Evolutionary conservation across 371 early-diverging fungal genomes (phyloP).

Genomic region (Synchytrium microbalum): DNA sequence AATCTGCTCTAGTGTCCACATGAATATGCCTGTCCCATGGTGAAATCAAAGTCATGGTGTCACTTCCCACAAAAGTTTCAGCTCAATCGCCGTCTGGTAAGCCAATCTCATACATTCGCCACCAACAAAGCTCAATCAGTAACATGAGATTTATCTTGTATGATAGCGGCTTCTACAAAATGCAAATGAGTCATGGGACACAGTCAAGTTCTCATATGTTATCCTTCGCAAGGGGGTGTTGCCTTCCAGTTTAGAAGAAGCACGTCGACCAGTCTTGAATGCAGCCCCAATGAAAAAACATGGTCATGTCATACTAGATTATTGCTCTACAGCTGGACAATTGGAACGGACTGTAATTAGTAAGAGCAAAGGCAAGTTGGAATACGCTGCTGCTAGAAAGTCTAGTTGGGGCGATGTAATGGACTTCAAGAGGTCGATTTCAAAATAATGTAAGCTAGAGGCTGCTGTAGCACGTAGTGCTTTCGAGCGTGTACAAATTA

Average conservation of each 20-base stretch:
- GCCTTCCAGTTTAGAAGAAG: slow-evolving; percentile 2
- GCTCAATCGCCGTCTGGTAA: slow-evolving; percentile 55
- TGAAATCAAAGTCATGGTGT: slow-evolving; percentile 57
- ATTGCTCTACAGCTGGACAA: slow-evolving; percentile 13
- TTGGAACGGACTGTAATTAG: slow-evolving; percentile 14
- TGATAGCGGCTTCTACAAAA: slow-evolving; percentile 52
- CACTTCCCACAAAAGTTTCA: slow-evolving; percentile 79
- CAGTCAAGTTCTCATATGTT: slow-evolving; percentile 71
- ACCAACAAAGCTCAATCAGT: too few species aligned
- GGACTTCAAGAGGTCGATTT: too few species aligned
- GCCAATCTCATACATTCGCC: not conserved
- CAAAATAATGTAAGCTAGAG: too few species aligned
- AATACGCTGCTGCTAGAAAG: slow-evolving; percentile 20
- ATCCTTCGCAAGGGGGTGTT: slow-evolving; percentile 39
- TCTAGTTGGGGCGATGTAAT: slow-evolving; percentile 26
- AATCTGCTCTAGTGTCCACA: slow-evolving; percentile 59
- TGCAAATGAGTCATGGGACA: slow-evolving; percentile 53
- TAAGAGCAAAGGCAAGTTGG: slow-evolving; percentile 9
- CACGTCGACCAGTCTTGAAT: not conserved
- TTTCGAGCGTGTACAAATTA: too few species aligned
- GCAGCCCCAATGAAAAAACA: slow-evolving; percentile 21
- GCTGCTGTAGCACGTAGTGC: too few species aligned
- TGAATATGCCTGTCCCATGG: slow-evolving; percentile 60
- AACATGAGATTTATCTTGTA: too few species aligned
- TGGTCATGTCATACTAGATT: slow-evolving; percentile 22